Base-by-base conservation (phyloP, 768 basidiomycete genomes). In the Cyathus striatus region DNA sequence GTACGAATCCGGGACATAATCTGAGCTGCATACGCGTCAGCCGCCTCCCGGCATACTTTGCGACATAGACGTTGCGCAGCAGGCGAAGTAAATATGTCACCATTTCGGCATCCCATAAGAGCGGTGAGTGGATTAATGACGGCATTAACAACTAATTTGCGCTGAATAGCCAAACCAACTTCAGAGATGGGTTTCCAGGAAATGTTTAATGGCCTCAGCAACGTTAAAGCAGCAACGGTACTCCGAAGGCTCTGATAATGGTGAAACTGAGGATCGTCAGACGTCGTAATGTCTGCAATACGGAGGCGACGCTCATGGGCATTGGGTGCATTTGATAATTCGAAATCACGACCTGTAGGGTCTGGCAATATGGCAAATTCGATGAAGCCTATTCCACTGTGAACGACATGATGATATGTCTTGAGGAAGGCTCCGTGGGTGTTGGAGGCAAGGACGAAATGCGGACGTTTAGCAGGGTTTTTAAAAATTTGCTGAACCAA, bases 71-170 rank as follows among this genome's bases (percentile, higher is more conserved):
- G 61, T 2, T 55, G 49, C 2, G 80, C 72, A 10, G 65, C 61
- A 1, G 52, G 40, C 6, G 75, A 62, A 5, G 58, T 59, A 55
- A 87, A 73, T 16, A 95, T 60, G 1, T 81, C 79, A 14, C 90
- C 91, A 57, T 95, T 95, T 40, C 76, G 72, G 54, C 91, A 86
- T 23, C 79, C 79, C 48, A 91, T 65, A 18, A 97, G 58, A 6
- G 90, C 86, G 0, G 92, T 89, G 43, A 97, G 72, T 2, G 95
- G 83, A 55, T 96, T 92, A 60, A 97, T 78, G 51, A 81, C 73
- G 10, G 82, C 69, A 58, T 95, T 90, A 45, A 88, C 76, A 23
- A 83, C 89, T 34, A 96, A 65, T 64, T 92, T 93, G 47, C 79
- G 80, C 27, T 86, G 81, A 65, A 93, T 76, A 18, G 72, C 67